phyloP scores from a whole-genome alignment of 768 basidiomycete species.

The Dictyophora rubrovolvata region DNA sequence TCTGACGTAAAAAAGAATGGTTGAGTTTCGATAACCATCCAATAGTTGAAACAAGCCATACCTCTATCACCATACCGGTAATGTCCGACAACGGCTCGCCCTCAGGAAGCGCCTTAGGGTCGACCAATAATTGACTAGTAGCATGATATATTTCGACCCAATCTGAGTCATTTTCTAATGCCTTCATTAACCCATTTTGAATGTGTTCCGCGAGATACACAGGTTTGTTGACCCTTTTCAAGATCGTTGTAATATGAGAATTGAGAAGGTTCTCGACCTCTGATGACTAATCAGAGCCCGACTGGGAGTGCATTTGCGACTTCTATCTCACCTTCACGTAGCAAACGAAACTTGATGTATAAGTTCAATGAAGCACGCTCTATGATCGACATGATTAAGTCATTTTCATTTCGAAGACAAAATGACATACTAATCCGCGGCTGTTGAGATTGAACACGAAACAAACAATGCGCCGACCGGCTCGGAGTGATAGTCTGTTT shows the following conservation, averaged over 20 bases:
- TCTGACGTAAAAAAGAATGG: conserved; percentile 12
- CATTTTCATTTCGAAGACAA: background rate
- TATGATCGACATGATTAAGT: conserved; percentile 18
- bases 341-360: conserved; percentile 63
- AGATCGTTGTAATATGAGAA: conserved; percentile 1
- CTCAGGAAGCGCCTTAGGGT: conserved; percentile 21
- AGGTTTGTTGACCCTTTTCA: background rate
- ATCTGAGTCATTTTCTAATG: conserved; percentile 47
- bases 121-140: conserved; percentile 60
- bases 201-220: background rate
- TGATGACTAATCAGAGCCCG: conserved; percentile 18
- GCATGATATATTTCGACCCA: conserved; percentile 66
- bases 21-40: conserved; percentile 14
- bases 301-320: background rate
- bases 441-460: conserved; percentile 55
- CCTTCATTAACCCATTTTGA: conserved; percentile 25
- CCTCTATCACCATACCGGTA: conserved; percentile 23
- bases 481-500: conserved; percentile 64
- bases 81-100: conserved; percentile 11
- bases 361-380: conserved; percentile 56
- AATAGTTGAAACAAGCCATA: conserved; percentile 26
- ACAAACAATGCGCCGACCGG: conserved; percentile 71
- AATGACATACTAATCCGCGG: conserved; percentile 43
- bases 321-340: conserved; percentile 60
- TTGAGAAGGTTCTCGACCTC: conserved; percentile 44